Evolutionary conservation across 2,329 filamentous ascomycete genomes (phyloP), one percentile per base, ranked within the genome.

Genomic region (Stachybotrys elegans): DNA sequence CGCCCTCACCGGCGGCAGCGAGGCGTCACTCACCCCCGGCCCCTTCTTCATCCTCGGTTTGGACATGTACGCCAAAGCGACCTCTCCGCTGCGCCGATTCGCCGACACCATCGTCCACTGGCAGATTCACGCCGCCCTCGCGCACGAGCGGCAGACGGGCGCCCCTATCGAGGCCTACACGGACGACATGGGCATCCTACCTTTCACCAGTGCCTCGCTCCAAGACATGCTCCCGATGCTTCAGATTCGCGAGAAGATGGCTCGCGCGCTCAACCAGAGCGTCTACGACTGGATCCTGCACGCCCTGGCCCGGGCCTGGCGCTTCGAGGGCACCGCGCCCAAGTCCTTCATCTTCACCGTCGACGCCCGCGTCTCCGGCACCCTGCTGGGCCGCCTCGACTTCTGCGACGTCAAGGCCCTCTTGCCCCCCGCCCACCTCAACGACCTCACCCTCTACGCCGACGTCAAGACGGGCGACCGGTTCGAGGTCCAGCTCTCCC

Each of bases 1-100:
- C 4, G 51, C 46, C 6, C 49, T 64, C 21, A 68, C 62, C 16
- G 82, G 82, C 17, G 61, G 67, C 17, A 69, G 76, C 42, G 70
- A 76, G 47, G 59, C 82, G 12, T 73, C 75, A 8, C 67, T 73
- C n/a, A 61, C 58, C 4, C 72, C 81, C 0, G 74, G 71, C 8
- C 74, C 74, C 5, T 75, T 83, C 60, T 72, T 77, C 48, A 67
- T 74, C 36, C 69, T 84, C 46, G 83, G 81, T 16, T 57, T 76
- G 2, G 70, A 79, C 43, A 75, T 77, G 64, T 84, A 85, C 59
- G 67, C 76, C 46, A 84, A 82, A 51, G 75, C 75, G 31, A 86
- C 83, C 7, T 83, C 78, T 40, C 83, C 83, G 16, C 69, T 86
- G n/a, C 78, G 83, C 25, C 75, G 83, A 35, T 85, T 75, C 60